phyloP scores from a whole-genome alignment of 2,329 filamentous ascomycete genomes.

The Sclerotinia spermophila region DNA sequence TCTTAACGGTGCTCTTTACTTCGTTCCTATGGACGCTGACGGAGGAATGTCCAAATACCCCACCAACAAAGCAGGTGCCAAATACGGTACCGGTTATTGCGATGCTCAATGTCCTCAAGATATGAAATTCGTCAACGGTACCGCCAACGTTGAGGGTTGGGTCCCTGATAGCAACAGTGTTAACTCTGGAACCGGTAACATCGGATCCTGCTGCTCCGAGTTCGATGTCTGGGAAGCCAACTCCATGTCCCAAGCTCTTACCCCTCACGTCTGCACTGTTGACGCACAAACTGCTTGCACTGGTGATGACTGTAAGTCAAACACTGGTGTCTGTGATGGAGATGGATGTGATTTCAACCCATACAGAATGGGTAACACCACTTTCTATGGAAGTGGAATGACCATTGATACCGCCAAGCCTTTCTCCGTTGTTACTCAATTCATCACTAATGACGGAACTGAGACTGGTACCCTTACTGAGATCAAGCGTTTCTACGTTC shows the following conservation, averaged over 20 bases:
- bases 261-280: slow-evolving; percentile 53
- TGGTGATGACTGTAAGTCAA: neutral
- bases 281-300: slow-evolving; percentile 35
- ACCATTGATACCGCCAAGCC: slow-evolving; percentile 50
- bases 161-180: slow-evolving; percentile 44
- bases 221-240: slow-evolving; percentile 66
- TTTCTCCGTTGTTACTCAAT: slow-evolving; percentile 58
- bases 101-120: slow-evolving; percentile 24
- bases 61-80: slow-evolving; percentile 51
- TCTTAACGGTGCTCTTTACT: slow-evolving; percentile 68
- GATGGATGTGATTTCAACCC: slow-evolving; percentile 59
- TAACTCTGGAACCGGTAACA: slow-evolving; percentile 51
- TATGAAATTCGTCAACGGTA: slow-evolving; percentile 49
- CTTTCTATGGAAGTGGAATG: slow-evolving; percentile 52
- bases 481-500: slow-evolving; percentile 54
- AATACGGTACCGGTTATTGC: slow-evolving; percentile 36
- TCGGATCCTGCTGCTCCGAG: slow-evolving; percentile 58
- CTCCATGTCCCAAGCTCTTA: slow-evolving; percentile 52
- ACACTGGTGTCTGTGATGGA: slow-evolving; percentile 46
- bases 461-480: slow-evolving; percentile 47
- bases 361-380: slow-evolving; percentile 52
- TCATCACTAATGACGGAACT: slow-evolving; percentile 49
- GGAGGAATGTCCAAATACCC: slow-evolving; percentile 50
- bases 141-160: slow-evolving; percentile 50
- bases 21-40: slow-evolving; percentile 58